A percentile compares a stretch with the other conserved stretches of the same genome.
Evolutionary conservation across 495 filamentous ascomycete genomes (phyloP).

Genomic region (Venustampulla echinocandica): DNA sequence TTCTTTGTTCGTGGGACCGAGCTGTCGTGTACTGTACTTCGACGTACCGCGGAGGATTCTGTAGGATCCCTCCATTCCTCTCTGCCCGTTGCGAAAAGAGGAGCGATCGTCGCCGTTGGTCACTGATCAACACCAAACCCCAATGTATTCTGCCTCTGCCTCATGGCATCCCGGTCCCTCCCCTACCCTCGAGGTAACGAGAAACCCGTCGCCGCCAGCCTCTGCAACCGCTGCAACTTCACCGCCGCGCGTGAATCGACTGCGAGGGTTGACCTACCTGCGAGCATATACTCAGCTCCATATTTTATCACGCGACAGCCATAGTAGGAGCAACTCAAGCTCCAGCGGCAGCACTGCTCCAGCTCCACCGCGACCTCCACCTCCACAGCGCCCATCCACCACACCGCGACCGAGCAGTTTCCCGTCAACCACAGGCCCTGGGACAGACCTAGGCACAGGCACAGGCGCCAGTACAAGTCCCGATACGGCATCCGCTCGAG

Average conservation of each 20-base stretch:
- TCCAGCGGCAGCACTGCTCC: neutral
- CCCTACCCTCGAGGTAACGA: slow-evolving; percentile 7
- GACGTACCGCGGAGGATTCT: too few species aligned
- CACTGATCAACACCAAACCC: too few species aligned
- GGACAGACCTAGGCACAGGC: too few species aligned
- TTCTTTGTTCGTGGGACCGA: too few species aligned
- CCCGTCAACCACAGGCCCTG: too few species aligned
- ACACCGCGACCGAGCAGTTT: too few species aligned
- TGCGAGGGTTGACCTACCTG: slow-evolving; percentile 67
- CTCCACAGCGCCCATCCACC: neutral
- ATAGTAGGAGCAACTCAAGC: slow-evolving; percentile 13
- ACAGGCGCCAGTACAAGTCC: too few species aligned
- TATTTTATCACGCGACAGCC: slow-evolving; percentile 43
- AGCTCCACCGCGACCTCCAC: neutral
- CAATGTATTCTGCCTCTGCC: slow-evolving; percentile 21
- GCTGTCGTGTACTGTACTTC: too few species aligned
- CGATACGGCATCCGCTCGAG: slow-evolving; percentile 21
- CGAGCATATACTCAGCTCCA: slow-evolving; percentile 62
- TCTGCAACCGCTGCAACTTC: slow-evolving; percentile 12
- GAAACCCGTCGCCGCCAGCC: slow-evolving; percentile 5
- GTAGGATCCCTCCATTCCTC: too few species aligned
- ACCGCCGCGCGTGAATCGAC: slow-evolving; percentile 43
- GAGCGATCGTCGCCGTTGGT: too few species aligned
- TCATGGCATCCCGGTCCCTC: slow-evolving; percentile 12
- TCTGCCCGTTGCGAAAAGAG: too few species aligned